These are phyloP conservation scores for Globisporangium abappressorium DNA, from an alignment of 352 stramenopile species.

Conservation along the genomic window DNA sequence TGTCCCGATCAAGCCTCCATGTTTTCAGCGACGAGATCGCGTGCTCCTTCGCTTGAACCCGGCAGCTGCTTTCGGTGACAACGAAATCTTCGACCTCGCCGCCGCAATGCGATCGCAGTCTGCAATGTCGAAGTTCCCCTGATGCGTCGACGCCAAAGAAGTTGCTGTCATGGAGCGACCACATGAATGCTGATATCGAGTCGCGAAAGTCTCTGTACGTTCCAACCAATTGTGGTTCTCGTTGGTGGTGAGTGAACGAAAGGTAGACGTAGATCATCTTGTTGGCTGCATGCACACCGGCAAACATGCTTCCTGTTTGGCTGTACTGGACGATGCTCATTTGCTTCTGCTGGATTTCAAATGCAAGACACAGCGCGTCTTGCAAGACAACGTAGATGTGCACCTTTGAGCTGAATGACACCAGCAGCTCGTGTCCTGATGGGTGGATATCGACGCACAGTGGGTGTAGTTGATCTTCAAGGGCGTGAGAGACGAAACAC, in stretches of 20 bases:
- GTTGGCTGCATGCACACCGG: slow-evolving; percentile 33
- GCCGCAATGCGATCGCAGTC: slow-evolving; percentile 25
- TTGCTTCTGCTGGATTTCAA: slow-evolving; percentile 64
- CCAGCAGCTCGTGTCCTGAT: slow-evolving; percentile 42
- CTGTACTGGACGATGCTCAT: slow-evolving; percentile 63
- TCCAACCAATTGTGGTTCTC: slow-evolving; percentile 49
- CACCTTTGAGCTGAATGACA: slow-evolving; percentile 52
- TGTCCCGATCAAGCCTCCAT: slow-evolving; percentile 35
- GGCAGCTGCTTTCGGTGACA: slow-evolving; percentile 22
- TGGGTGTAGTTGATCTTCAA: slow-evolving; percentile 39
- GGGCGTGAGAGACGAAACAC: slow-evolving; percentile 48
- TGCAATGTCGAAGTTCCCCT: slow-evolving; percentile 40
- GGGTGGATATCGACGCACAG: slow-evolving; percentile 60
- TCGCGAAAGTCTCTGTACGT: slow-evolving; percentile 44
- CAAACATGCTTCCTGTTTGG: slow-evolving; percentile 48
- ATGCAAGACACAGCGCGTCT: slow-evolving; percentile 55
- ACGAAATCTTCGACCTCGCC: slow-evolving; percentile 50
- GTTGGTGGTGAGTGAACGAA: slow-evolving; percentile 33
- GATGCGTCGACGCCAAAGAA: slow-evolving; percentile 40
- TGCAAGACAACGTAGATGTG: slow-evolving; percentile 63
- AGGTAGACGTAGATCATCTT: slow-evolving; percentile 54
- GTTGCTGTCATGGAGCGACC: slow-evolving; percentile 47
- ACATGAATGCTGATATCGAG: slow-evolving; percentile 33
- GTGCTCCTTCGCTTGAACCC: slow-evolving; percentile 24
- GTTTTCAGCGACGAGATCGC: slow-evolving; percentile 25